Conservation (phyloP, 2,329 filamentous ascomycete genomes). For the Juglanconis oblonga region DNA sequence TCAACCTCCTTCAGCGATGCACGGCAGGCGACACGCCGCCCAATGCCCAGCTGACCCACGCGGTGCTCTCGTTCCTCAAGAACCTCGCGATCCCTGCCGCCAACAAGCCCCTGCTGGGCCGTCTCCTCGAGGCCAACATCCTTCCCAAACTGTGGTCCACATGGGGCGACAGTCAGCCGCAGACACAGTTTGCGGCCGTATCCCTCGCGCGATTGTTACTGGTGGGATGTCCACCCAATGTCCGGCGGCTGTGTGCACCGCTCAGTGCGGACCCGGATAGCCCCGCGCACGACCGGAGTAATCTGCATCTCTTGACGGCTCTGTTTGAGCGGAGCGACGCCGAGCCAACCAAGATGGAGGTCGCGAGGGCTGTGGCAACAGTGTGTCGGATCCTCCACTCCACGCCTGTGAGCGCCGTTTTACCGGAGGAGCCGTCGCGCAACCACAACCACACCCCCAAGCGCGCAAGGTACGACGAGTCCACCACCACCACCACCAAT, state of each 20-base stretch:
- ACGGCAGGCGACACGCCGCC: constrained; percentile 27
- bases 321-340: constrained; percentile 43
- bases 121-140: constrained; percentile 41
- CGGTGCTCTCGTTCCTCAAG: constrained; percentile 59
- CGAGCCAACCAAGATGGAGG: constrained; percentile 58
- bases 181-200: constrained; percentile 59
- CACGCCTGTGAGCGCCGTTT: constrained; percentile 25
- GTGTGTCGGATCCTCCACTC: constrained; percentile 56
- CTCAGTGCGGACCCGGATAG: constrained; percentile 35
- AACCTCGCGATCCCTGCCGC: constrained; percentile 57
- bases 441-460: constrained; percentile 9
- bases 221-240: constrained; percentile 50
- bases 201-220: constrained; percentile 57
- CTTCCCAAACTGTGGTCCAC: constrained; percentile 54
- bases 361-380: constrained; percentile 49
- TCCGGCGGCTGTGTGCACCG: constrained; percentile 44
- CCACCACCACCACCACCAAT: background rate
- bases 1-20: constrained; percentile 38
- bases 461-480: background rate
- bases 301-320: constrained; percentile 36
- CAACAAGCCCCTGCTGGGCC: constrained; percentile 53
- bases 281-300: constrained; percentile 30
- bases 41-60: constrained; percentile 50
- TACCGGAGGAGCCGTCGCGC: constrained; percentile 30
- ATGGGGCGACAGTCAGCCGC: constrained; percentile 42